These are phyloP conservation scores for Mallotus nudiflorus DNA, from an alignment of 345 rosid genomes.

Conservation along the genomic window DNA sequence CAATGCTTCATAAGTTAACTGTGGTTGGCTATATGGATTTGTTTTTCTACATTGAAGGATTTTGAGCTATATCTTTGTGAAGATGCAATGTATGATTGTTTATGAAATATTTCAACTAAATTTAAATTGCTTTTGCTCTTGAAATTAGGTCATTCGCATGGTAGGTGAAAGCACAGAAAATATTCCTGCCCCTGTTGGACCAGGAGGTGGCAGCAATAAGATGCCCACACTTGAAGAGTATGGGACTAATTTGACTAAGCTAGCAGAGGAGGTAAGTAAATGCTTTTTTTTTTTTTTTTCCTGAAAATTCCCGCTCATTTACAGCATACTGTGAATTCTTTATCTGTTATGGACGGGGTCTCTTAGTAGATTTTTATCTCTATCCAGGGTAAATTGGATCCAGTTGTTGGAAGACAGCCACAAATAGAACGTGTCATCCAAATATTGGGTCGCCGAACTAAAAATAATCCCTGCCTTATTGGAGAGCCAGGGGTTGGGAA, in stretches of 20 bases:
- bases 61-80: too few relatives aligned
- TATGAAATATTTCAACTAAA: neutral
- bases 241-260: conserved; percentile 93
- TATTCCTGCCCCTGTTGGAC: conserved; percentile 78
- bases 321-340: conserved; percentile 4
- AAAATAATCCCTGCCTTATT: conserved; percentile 96
- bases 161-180: conserved; percentile 92
- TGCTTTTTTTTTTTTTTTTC: conserved; percentile 5
- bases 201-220: conserved; percentile 71
- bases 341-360: neutral
- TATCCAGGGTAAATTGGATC: conserved; percentile 91
- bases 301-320: neutral
- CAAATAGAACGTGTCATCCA: conserved; percentile 97
- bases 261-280: conserved; percentile 85
- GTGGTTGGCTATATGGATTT: too few relatives aligned
- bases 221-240: conserved; percentile 99
- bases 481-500: conserved; percentile 99
- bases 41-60: too few relatives aligned
- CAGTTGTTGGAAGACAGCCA: conserved; percentile 96
- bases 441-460: conserved; percentile 94
- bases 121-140: conserved; percentile 14
- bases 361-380: neutral
- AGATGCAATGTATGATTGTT: too few relatives aligned
- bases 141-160: conserved; percentile 87
- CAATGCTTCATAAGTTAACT: too few relatives aligned